Evolutionary conservation across 768 basidiomycete genomes (phyloP), one percentile per base, ranked within the genome.

Genomic region (Tubosaeta sp.): DNA sequence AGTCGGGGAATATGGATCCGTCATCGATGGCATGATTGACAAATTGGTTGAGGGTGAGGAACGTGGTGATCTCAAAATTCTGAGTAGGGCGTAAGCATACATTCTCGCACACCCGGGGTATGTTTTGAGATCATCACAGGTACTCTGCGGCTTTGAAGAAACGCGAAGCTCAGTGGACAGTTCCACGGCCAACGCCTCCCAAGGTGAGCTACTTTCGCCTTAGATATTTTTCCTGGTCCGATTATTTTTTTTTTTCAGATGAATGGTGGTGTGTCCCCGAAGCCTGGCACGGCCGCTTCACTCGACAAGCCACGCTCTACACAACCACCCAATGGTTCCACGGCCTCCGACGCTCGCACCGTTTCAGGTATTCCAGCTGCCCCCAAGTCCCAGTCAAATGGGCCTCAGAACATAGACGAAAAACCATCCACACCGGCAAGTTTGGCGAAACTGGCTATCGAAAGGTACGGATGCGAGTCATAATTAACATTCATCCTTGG

Each of bases 1-100:
- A 11, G 80, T 85, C 32, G 71, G 72, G 41, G 79, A 76, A 49
- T 73, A 75, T 26, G 89, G 86, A 12, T 62, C 72, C 10, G 71
- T 68, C 37, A 76, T 92, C 41, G 78, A 84, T 58, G 67, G 66
- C 19, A 79, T 82, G 5, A 80, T 95, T 57, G 79, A 86, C 58
- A 75, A 76, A 27, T 80, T 91, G 57, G 60, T 91, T 19, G 83
- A 84, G 59, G 81, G 74, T 19, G 93, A 95, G 69, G 83, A 86
- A 55, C 83, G 93, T 8, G 84, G 84, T n/a, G 88, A 92, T 62
- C 71, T 92, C 33, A 91, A 91, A 67, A 85, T 91, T 54, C 72
- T 92, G 26, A 88, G 84, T 6, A 75, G 80, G 70, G 85, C 89
- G 84, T 90, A 71, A 64, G 84, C 72, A 50, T 43, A 22, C 42